Conservation (phyloP, 2,329 filamentous ascomycete species). For the Coniochaeta ligniaria region DNA sequence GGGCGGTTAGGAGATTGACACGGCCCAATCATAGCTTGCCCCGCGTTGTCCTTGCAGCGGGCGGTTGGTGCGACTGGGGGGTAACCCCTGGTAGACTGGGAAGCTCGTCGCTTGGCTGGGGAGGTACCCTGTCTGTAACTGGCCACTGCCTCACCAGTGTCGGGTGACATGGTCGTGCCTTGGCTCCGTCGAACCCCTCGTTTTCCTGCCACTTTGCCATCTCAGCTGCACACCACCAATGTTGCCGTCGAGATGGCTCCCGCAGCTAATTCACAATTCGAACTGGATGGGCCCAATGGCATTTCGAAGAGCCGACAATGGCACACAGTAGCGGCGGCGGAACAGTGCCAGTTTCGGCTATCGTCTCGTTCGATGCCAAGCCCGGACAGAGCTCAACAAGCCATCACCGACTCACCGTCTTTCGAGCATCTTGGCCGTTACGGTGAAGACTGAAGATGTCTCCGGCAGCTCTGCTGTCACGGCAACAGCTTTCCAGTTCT, state of each 20-base stretch:
- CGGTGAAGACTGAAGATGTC: neutral
- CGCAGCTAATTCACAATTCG: neutral
- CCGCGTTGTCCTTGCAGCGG: slow-evolving; percentile 1
- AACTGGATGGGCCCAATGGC: neutral
- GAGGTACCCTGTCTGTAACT: slow-evolving; percentile 14
- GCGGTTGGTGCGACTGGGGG: neutral
- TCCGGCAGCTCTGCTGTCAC: neutral
- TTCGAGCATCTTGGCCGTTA: neutral
- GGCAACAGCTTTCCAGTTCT: neutral
- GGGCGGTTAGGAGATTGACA: slow-evolving; percentile 1
- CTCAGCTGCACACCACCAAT: neutral
- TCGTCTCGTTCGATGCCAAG: neutral
- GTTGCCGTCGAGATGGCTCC: neutral
- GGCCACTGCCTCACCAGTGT: slow-evolving; percentile 12
- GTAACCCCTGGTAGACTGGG: neutral
- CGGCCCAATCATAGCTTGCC: neutral
- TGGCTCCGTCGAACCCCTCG: neutral
- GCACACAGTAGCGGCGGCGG: neutral
- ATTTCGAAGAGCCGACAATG: neutral
- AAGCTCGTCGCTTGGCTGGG: slow-evolving; percentile 1
- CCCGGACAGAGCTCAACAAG: neutral
- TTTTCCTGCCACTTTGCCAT: neutral
- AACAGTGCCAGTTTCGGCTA: neutral
- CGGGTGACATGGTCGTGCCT: slow-evolving; percentile 10
- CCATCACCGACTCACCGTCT: neutral